These are phyloP conservation scores for Fusarium subtropicale DNA, from an alignment of 2,329 filamentous ascomycete species.

Conservation along the genomic window DNA sequence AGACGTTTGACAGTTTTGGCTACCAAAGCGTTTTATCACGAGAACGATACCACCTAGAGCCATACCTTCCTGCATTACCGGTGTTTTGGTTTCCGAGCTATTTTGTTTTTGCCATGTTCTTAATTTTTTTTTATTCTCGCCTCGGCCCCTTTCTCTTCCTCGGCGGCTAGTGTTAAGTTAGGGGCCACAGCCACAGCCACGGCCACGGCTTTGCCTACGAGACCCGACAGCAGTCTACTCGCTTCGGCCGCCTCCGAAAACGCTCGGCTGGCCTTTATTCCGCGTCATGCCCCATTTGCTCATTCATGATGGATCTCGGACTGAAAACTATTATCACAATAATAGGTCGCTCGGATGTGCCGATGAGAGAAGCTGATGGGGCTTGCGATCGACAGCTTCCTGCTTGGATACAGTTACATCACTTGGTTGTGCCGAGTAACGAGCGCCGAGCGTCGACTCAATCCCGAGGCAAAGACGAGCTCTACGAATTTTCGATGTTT, in stretches of 20 bases:
- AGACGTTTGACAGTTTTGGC: conserved; percentile 45
- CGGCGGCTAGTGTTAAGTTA: conserved; percentile 1
- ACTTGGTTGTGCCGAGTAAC: background rate
- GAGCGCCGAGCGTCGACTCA: background rate
- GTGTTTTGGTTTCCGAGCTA: conserved; percentile 42
- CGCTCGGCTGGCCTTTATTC: conserved; percentile 22
- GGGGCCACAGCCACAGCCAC: background rate
- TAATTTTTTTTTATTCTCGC: conserved; percentile 16
- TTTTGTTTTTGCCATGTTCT: conserved; percentile 10
- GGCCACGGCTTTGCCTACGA: conserved; percentile 8
- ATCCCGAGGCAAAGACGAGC: background rate
- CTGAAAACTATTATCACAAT: background rate
- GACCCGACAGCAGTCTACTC: conserved; percentile 15
- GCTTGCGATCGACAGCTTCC: background rate
- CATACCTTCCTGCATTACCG: conserved; percentile 47
- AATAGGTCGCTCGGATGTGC: background rate
- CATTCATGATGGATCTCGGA: conserved; percentile 15
- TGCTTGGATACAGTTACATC: background rate
- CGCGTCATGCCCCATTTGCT: background rate
- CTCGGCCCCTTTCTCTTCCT: conserved; percentile 2
- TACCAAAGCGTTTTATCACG: conserved; percentile 43
- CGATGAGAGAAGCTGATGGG: background rate
- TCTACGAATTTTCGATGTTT: background rate
- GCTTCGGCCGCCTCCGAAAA: conserved; percentile 27
- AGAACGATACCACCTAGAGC: conserved; percentile 49